A percentile compares a stretch with the other conserved stretches of the same genome.
Evolutionary conservation across 257 asterid genomes (phyloP).

Genomic region (Voacanga thouarsii): DNA sequence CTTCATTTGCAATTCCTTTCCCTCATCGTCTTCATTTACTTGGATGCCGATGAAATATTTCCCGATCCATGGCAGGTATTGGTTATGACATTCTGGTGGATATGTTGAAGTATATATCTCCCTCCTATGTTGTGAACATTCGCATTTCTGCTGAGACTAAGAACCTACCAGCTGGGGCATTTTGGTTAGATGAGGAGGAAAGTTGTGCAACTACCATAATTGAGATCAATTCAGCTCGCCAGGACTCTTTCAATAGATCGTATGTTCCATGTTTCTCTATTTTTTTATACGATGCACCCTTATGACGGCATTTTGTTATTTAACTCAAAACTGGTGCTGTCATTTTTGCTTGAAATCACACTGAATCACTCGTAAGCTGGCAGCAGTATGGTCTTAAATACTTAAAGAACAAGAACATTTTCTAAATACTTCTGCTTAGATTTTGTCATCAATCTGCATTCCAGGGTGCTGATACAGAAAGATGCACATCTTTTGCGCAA

Average conservation of each 20-base stretch:
- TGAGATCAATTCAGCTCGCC: conserved; percentile 77
- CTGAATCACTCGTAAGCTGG: background rate
- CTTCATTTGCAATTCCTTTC: background rate
- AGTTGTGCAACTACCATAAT: conserved; percentile 36
- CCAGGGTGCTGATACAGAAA: conserved; percentile 60
- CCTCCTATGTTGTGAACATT: conserved; percentile 81
- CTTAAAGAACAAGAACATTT: background rate
- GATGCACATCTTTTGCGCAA: conserved; percentile 68
- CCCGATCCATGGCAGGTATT: conserved; percentile 52
- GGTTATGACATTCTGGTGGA: conserved; percentile 85
- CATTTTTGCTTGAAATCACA: background rate
- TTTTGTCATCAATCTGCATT: conserved; percentile 20
- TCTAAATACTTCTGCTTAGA: conserved; percentile 12
- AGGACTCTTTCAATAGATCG: conserved; percentile 71
- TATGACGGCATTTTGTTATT: conserved; percentile 1
- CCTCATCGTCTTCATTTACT: background rate
- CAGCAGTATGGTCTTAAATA: background rate
- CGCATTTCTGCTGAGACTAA: conserved; percentile 51
- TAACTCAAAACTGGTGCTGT: background rate
- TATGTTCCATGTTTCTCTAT: conserved; percentile 31
- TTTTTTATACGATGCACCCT: background rate
- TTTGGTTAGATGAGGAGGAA: conserved; percentile 66
- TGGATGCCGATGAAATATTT: conserved; percentile 5
- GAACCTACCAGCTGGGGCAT: conserved; percentile 83
- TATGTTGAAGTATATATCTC: conserved; percentile 68